Conservation (phyloP, 2,329 filamentous ascomycete genomes). For the Chaetomiaceae sp. region DNA sequence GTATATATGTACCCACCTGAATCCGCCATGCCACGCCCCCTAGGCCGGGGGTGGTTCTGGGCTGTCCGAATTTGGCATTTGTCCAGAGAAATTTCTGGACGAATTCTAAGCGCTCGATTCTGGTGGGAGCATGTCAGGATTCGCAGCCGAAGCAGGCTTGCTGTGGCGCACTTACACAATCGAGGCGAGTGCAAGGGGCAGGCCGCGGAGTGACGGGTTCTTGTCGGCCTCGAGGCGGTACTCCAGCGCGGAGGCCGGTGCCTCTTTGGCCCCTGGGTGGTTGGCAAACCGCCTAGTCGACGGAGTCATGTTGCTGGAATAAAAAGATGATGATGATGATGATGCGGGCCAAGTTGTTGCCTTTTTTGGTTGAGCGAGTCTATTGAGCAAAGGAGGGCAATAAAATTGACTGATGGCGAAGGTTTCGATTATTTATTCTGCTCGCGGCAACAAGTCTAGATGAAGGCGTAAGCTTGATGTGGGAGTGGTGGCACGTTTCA, state of each 20-base stretch:
- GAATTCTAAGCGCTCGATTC: constrained; percentile 55
- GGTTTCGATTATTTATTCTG: too few species aligned
- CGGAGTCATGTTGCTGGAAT: constrained; percentile 15
- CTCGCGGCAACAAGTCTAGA: too few species aligned
- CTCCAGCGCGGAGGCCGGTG: constrained; percentile 32
- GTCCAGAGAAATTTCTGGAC: constrained; percentile 65
- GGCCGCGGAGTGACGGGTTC: constrained; percentile 68
- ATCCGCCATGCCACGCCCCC: constrained; percentile 43
- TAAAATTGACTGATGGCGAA: too few species aligned
- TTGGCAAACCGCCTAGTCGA: constrained; percentile 35
- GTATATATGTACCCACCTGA: constrained; percentile 44
- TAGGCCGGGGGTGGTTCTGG: constrained; percentile 46
- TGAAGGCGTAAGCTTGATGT: too few species aligned
- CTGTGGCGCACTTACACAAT: constrained; percentile 31
- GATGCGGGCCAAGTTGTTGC: too few species aligned
- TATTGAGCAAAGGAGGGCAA: too few species aligned
- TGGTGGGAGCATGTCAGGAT: constrained; percentile 33
- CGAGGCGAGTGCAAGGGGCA: constrained; percentile 53
- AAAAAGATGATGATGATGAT: too few species aligned
- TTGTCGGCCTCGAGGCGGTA: constrained; percentile 42
- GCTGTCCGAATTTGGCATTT: constrained; percentile 56
- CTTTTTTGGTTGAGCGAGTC: too few species aligned
- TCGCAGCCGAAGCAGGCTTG: too few species aligned
- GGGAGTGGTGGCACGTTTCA: too few species aligned
- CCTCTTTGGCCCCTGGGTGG: constrained; percentile 41